A percentile compares a stretch with the other conserved stretches of the same genome.
Conservation (phyloP, 257 asterid species). For the Cruciata laevipes region DNA sequence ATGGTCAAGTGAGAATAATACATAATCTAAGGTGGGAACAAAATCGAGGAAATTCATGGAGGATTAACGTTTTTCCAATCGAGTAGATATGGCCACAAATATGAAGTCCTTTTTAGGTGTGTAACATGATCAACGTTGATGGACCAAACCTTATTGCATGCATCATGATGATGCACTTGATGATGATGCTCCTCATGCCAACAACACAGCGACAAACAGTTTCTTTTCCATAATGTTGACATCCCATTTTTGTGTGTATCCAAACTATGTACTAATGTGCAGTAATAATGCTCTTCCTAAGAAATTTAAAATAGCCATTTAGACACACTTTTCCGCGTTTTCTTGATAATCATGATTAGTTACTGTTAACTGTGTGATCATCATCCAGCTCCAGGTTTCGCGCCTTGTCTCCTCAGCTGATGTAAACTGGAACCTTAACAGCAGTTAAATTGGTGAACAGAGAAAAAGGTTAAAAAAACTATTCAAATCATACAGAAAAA, state of each 20-base stretch:
- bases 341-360: not conserved
- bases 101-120: slow-evolving; percentile 17
- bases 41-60: not conserved
- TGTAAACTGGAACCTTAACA: not conserved
- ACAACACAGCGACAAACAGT: slow-evolving; percentile 19
- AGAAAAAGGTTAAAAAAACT: too few species aligned
- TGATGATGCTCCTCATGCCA: slow-evolving; percentile 60
- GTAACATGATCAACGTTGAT: slow-evolving; percentile 25
- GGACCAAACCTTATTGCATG: slow-evolving; percentile 31
- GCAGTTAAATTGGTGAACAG: not conserved
- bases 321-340: not conserved
- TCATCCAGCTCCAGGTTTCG: not conserved
- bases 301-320: too few species aligned
- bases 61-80: not conserved
- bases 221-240: slow-evolving; percentile 1
- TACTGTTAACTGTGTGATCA: not conserved
- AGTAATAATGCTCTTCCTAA: too few species aligned
- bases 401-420: not conserved
- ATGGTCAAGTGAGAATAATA: too few species aligned
- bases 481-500: too few species aligned
- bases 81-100: not conserved
- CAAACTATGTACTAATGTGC: too few species aligned
- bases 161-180: slow-evolving; percentile 54
- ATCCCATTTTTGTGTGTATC: slow-evolving; percentile 1
- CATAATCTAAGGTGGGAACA: slow-evolving; percentile 6